phyloP scores from a whole-genome alignment of 805 yeast species.

The Torulaspora franciscae region DNA sequence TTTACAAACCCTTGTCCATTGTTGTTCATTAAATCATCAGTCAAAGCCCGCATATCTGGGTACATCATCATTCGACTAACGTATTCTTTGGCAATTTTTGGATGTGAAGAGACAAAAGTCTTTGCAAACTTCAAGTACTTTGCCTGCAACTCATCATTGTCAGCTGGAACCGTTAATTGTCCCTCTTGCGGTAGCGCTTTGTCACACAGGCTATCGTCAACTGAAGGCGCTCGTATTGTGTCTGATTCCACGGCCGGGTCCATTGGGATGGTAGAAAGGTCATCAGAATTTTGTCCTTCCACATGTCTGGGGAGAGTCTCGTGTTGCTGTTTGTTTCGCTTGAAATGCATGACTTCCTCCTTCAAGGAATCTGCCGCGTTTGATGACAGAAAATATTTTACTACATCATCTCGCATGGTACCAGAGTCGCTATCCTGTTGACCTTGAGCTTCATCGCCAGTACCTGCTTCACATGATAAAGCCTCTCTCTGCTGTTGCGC shows the following conservation, averaged over 20 bases:
- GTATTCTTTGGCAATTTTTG: conserved; percentile 34
- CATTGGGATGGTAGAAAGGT: not conserved
- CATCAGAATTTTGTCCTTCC: conserved; percentile 1
- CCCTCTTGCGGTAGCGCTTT: not conserved
- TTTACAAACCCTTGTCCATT: conserved; percentile 75
- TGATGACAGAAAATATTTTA: conserved; percentile 24
- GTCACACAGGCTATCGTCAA: not conserved
- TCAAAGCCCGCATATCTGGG: conserved; percentile 53
- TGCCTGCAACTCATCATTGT: conserved; percentile 20
- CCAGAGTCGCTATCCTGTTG: conserved; percentile 12
- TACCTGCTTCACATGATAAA: not conserved
- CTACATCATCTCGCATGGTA: conserved; percentile 22
- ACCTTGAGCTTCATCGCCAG: not conserved
- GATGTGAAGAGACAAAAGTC: conserved; percentile 34
- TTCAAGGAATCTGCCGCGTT: conserved; percentile 27
- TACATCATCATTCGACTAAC: conserved; percentile 33
- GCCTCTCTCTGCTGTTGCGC: conserved; percentile 9
- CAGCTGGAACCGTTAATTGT: not conserved
- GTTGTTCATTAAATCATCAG: conserved; percentile 66
- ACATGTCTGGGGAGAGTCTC: conserved; percentile 5
- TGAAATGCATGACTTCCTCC: conserved; percentile 34
- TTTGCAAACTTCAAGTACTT: conserved; percentile 31
- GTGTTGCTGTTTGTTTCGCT: conserved; percentile 29
- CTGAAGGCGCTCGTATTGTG: conserved; percentile 2
- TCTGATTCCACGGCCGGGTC: conserved; percentile 7